Evolutionary conservation across 768 basidiomycete genomes (phyloP), one percentile per base, ranked within the genome.

Genomic region (Mycena capillaripes): DNA sequence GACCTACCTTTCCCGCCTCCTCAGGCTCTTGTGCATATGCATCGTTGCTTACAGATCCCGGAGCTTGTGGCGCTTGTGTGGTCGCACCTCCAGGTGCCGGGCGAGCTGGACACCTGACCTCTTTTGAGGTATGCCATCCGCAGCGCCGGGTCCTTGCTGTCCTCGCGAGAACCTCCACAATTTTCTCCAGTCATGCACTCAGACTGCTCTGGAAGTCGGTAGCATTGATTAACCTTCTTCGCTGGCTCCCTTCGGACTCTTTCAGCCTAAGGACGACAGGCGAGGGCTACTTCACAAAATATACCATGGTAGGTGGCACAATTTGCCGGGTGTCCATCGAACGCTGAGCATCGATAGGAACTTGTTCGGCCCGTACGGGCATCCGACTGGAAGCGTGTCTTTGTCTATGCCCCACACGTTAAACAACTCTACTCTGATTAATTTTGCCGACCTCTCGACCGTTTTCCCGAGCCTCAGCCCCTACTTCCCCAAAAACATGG

Each of bases 31-130:
- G n/a, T n/a, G n/a, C n/a, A n/a, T 65, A 55, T 65, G 63, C 63
- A 65, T 55, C 63, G 27, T 53, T 65, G 63, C 38, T 23, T 52
- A 23, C 32, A 42, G 52, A 16, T 65, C 50, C 34, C 50, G 3
- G 63, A 65, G 50, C 32, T 65, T 42, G 63, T 65, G 34, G 52
- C 25, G 4, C 63, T 65, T 53, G 63, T 65, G 34, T 65, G 63
- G 36, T 65, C 38, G 10, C 50, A 65, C 17, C 36, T 65, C 19
- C 36, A 36, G 52, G 50, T 5, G 4, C 50, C 52, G 50, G 19
- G 25, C 34, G 2, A 38, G 6, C 21, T 21, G 48, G 52, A 17
- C n/a, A n/a, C n/a, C n/a, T n/a, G 29, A 25, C n/a, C 8, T 11
- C 23, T 46, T 27, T 27, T 30, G 50, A 65, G 25, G 34, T 53